Base-by-base conservation (phyloP, 768 basidiomycete species). In the Gelatoporia subvermispora region DNA sequence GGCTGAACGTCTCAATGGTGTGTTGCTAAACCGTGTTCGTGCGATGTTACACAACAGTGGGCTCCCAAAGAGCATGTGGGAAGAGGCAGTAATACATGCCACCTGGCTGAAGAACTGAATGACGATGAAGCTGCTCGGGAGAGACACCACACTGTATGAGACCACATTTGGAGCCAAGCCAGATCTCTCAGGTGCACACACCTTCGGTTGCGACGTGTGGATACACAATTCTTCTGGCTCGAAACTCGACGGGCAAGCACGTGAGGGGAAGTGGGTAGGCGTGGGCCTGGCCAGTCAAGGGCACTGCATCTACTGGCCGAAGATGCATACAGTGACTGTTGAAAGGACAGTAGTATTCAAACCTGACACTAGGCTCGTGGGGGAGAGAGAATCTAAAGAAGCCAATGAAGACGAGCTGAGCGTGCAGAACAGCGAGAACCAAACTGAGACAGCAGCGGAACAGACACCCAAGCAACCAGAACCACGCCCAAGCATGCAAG, bases 221-320 rank as follows among this genome's bases (percentile, higher is more conserved):
- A 50, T 38, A 52, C 50, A 49, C 20, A 18, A 24, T 7, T 40
- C 37, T 3, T 25, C 37, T 13, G 40, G 31, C 0, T 47, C 35
- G 20, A 57, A 57, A 45, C 41, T 54, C 9, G 20, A 25, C 4
- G 43, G 17, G 8, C 24, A 40, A 11, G 47, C 50, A 1, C 42
- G 35, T 5, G 37, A 22, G 4, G 53, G 18, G 9, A 24, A 52
- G 11, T 60, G 48, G 50, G 54, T 52, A 9, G 54, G 54, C 15
- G 51, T 41, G 16, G 48, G 49, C 21, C 41, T 41, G 25, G 38
- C 49, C 16, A 64, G 60, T 18, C 62, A 65, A 9, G 71, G 58
- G 0, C 60, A 64, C 35, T 44, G 61, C 3, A 56, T 73, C 10
- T 72, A 70, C 48, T 73, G 66, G 68, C 64, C 63, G n/a, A 31